Evolutionary conservation across 2,329 filamentous ascomycete genomes (phyloP), one percentile per base, ranked within the genome.

Genomic region (Blumeria graminis): DNA sequence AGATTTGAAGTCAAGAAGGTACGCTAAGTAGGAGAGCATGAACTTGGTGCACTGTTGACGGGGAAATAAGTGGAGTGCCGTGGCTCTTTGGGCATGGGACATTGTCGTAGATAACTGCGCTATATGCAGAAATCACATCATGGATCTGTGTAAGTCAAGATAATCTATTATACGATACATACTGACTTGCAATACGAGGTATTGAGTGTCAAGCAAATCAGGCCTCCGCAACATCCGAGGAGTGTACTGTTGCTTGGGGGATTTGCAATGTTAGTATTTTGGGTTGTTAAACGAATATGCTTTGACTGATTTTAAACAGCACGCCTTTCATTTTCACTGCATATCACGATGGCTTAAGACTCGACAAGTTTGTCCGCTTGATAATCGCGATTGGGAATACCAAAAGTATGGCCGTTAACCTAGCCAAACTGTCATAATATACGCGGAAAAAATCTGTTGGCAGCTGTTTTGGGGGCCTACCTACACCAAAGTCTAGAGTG

Each of bases 171-270:
- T 28, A 28, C 22, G 22, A 1, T 28, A 28, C 22, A 28, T 28
- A 28, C 22, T 28, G 22, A 28, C 22, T 28, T 28, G 22, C 22
- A 28, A 28, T 28, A 4, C 22, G 58, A 90, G 85, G 86, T 70
- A 98, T 98, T 65, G 92, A 98, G 68, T 98, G 92, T 68, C 92
- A 98, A 73, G 92, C 92, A 57, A 98, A 98, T 69, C 92, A 98
- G 71, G 89, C 90, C 39, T 95, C 89, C 14, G 89, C 90, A 46
- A 95, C 92, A 0, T 95, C 86, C 61, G 92, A 98, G 67, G 92
- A 98, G 70, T 98, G 92, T 69, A 98, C 92, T 38, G 92, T 98
- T 28, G 92, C 92, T 32, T 98, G 92, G 92, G 92, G 92, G 56
- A 95, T 96, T 60, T 98, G 92, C 76, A 98, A 98, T 68, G 92